Evolutionary conservation across 441 rosid species (phyloP), one percentile per base, ranked within the genome.

Genomic region (Brassica balearica): DNA sequence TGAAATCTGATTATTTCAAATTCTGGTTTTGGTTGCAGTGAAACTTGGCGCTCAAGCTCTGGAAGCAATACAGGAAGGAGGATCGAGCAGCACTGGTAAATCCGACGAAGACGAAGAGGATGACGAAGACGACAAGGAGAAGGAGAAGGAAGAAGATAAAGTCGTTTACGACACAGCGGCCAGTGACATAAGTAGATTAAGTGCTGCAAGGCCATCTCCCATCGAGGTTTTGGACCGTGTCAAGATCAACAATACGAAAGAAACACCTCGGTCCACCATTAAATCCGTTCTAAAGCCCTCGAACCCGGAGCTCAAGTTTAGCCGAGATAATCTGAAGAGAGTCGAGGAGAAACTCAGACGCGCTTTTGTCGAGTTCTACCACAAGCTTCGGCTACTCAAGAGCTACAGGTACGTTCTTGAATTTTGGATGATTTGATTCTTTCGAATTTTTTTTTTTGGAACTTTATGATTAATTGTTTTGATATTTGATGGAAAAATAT

Each of bases 11-110:
- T 43, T 17, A 27, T 3, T 12, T 62, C 0, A 62, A 51, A 55
- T 12, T 59, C 1, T 5, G 79, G 29, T 43, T 43, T 71, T 60
- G 19, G 11, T 59, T 71, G 38, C 69, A 80, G 80, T 60, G 69
- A 80, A 72, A 3, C 27, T 12, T 17, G 20, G 75, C 77, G 75
- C 77, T 75, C 75, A 68, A 72, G 68, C 74, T 72, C 61, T 89
- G 90, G 93, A 91, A 6, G 82, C 61, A 2, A 89, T 91, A 46
- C 82, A 82, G 5, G 92, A 89, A 81, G 82, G 65, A 79, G 89
- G 80, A 15, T 69, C 86, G 8, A 86, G 85, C 78, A 56, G 12
- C 58, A 85, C 83, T 46, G 87, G 77, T 14, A 80, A 14, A 75
- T 72, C 82, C 20, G 81, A 81, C 3, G 86, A 81, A 29, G 78